Conservation (phyloP, 768 basidiomycete species). For the Termitomyces sp. region DNA sequence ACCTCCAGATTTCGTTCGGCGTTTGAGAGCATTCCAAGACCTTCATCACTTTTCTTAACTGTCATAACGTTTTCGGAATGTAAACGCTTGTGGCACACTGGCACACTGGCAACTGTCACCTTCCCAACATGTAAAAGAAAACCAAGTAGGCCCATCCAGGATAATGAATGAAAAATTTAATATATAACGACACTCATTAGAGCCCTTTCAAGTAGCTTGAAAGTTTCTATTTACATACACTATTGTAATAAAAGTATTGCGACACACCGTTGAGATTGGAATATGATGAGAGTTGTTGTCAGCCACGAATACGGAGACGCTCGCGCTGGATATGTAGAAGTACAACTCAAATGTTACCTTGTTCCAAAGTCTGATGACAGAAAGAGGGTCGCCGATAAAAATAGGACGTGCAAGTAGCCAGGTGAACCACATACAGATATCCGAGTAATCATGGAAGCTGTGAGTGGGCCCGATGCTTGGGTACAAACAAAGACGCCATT, state of each 20-base stretch:
- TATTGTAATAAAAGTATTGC: neutral
- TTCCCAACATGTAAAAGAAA: neutral
- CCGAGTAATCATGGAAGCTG: constrained; percentile 39
- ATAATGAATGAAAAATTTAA: neutral
- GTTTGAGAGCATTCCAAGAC: neutral
- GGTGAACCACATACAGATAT: neutral
- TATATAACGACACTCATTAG: neutral
- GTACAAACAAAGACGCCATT: constrained; percentile 61
- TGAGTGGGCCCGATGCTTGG: constrained; percentile 64
- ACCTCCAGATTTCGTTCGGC: neutral
- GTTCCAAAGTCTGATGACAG: too few relatives aligned
- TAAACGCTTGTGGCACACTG: too few relatives aligned
- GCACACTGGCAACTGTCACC: too few relatives aligned
- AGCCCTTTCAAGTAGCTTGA: neutral
- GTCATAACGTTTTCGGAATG: neutral
- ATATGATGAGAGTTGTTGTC: neutral
- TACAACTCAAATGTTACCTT: neutral
- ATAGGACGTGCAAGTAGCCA: constrained; percentile 3
- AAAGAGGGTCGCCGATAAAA: neutral
- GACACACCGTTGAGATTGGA: neutral
- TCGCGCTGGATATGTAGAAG: neutral
- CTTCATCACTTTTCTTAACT: neutral
- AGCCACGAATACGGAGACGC: neutral
- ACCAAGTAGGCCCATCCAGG: neutral
- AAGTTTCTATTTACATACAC: neutral